Base-by-base conservation (phyloP, 495 filamentous ascomycete species). In the Lentithecium fluviatile region DNA sequence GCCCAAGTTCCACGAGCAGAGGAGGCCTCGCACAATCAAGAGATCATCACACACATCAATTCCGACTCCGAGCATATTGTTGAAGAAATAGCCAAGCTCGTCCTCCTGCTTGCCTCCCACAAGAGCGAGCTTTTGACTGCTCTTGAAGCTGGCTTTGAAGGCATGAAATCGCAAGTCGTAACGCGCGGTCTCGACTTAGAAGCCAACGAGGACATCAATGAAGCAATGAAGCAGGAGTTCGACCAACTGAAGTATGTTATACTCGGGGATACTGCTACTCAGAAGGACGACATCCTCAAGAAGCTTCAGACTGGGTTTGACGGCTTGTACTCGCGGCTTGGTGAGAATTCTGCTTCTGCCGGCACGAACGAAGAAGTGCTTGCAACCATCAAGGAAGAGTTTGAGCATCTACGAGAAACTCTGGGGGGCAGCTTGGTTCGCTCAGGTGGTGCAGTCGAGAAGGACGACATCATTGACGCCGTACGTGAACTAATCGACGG, bases 11-110 rank as follows among this genome's bases (percentile, higher is more conserved):
- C 76, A 2, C 70, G 69, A 2, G 71, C 74, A 13, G 78, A 76
- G 34, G 37, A 63, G 29, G 68, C 61, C 29, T 76, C 76, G 6
- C 75, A 79, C 55, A 80, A 76, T 0, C 76, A 76, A 0, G 84
- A 86, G 62, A 75, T 87, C 52, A 76, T 87, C 19, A 84, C 86
- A 25, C 83, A 87, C 49, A 84, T 96, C 72, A 87, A 86, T 69
- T 82, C 85, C 45, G 87, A 94, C 68, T 83, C 92, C 48, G 88
- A 91, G 67, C 80, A 82, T n/a, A 79, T 76, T 15, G 64, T 72
- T 62, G 65, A 73, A 50, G 48, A 67, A 12, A 43, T 75, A 34
- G 65, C 45, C 21, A 34, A 25, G 6, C 51, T 64, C 15, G 36
- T 61, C 58, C 26, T 46, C 6, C 60, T 59, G 32, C 55, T 50